Evolutionary conservation across 768 basidiomycete species (phyloP).

Genomic region (Trichaptum fuscoviolaceum): DNA sequence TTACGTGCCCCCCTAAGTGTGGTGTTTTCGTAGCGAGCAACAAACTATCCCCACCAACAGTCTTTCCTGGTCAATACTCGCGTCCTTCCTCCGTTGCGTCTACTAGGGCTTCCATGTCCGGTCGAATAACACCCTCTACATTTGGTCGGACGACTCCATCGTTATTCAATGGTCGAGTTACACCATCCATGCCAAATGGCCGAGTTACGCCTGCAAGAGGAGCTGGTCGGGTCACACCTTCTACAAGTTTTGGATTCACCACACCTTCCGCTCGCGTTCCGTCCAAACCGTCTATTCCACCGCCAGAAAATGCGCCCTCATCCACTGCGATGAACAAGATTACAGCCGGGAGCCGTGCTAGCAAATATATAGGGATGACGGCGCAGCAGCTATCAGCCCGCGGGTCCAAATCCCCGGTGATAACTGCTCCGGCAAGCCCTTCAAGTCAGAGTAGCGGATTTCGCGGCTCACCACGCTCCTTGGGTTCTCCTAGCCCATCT

Average conservation of each 20-base stretch:
- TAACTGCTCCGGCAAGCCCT: slow-evolving; percentile 22
- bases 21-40: slow-evolving; percentile 85
- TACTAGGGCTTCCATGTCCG: slow-evolving; percentile 38
- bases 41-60: slow-evolving; percentile 78
- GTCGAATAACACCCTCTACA: slow-evolving; percentile 37
- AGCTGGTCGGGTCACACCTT: slow-evolving; percentile 19
- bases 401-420: slow-evolving; percentile 35
- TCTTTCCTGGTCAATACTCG: slow-evolving; percentile 42
- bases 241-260: slow-evolving; percentile 36
- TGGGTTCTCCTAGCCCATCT: slow-evolving; percentile 11
- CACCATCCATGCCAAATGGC: slow-evolving; percentile 31
- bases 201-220: slow-evolving; percentile 53
- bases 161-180: slow-evolving; percentile 14
- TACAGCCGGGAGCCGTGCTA: slow-evolving; percentile 80
- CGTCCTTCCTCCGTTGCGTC: slow-evolving; percentile 83
- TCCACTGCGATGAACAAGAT: slow-evolving; percentile 38
- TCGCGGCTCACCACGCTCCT: slow-evolving; percentile 20
- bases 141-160: slow-evolving; percentile 45
- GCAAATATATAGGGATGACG: slow-evolving; percentile 79
- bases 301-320: slow-evolving; percentile 17
- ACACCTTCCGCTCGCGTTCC: slow-evolving; percentile 33
- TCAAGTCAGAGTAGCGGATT: slow-evolving; percentile 17
- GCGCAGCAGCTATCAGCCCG: slow-evolving; percentile 57
- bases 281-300: slow-evolving; percentile 39
- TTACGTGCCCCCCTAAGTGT: slow-evolving; percentile 75